A percentile compares a stretch with the other conserved stretches of the same genome.
phyloP scores from a whole-genome alignment of 306 rosid genomes.

The Citrullus amarus region DNA sequence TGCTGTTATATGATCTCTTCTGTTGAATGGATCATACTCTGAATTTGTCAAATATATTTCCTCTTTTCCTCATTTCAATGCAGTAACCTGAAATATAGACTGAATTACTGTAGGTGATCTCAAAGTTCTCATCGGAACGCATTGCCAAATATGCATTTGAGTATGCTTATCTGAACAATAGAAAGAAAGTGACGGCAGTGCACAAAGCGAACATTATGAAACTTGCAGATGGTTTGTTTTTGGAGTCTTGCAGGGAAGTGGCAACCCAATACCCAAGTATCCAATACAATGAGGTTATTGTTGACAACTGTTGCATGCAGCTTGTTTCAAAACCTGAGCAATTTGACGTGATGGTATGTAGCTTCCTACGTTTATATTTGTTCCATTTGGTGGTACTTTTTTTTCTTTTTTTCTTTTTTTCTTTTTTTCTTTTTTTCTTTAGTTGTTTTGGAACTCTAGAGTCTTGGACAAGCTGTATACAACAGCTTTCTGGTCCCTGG shows the following conservation, averaged over 20 bases:
- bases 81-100: neutral
- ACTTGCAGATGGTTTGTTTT: slow-evolving; percentile 81
- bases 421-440: neutral
- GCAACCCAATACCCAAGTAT: slow-evolving; percentile 49
- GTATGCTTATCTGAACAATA: slow-evolving; percentile 79
- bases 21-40: neutral
- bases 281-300: slow-evolving; percentile 52
- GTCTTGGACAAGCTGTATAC: neutral
- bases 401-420: neutral
- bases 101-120: slow-evolving; percentile 4
- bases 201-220: slow-evolving; percentile 97
- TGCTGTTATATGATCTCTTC: neutral
- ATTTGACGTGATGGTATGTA: slow-evolving; percentile 10
- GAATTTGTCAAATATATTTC: neutral
- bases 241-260: slow-evolving; percentile 64
- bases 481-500: neutral
- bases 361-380: neutral
- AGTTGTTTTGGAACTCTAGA: neutral
- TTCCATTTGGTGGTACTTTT: neutral
- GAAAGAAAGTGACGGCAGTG: slow-evolving; percentile 89
- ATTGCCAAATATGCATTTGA: slow-evolving; percentile 79
- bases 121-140: neutral
- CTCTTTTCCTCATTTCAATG: neutral
- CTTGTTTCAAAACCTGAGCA: slow-evolving; percentile 10
- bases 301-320: slow-evolving; percentile 71